These are phyloP conservation scores for Phytophthora uliginosa DNA, from an alignment of 352 stramenopile genomes.

Conservation along the genomic window DNA sequence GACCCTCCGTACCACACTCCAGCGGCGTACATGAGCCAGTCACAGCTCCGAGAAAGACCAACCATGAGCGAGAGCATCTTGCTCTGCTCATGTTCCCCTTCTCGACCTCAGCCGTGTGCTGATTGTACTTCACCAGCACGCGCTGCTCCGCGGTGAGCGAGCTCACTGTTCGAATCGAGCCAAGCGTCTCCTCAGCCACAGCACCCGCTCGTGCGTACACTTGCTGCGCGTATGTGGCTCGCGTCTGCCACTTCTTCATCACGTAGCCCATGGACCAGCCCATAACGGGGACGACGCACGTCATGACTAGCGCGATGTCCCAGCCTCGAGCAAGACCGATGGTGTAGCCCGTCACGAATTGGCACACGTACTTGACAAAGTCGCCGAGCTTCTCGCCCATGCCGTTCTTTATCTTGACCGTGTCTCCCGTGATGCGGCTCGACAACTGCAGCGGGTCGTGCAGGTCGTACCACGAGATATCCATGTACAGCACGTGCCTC, in stretches of 20 bases:
- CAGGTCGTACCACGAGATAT: constrained; percentile 31
- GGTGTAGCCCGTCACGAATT: constrained; percentile 26
- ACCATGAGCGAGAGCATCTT: background rate
- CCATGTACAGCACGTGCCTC: constrained; percentile 30
- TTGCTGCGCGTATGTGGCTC: constrained; percentile 14
- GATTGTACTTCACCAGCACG: background rate
- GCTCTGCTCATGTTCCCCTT: constrained; percentile 22
- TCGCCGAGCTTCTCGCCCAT: constrained; percentile 27
- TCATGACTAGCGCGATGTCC: background rate
- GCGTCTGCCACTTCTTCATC: constrained; percentile 7
- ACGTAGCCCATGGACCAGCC: constrained; percentile 13
- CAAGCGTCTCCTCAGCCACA: background rate
- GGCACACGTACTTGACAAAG: constrained; percentile 13
- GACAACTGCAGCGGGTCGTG: constrained; percentile 24
- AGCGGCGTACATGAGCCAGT: constrained; percentile 41
- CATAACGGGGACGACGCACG: constrained; percentile 14
- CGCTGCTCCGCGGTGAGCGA: background rate
- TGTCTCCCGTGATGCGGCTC: constrained; percentile 23
- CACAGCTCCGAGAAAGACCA: constrained; percentile 20
- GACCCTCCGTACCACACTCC: constrained; percentile 46
- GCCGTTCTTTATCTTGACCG: constrained; percentile 31
- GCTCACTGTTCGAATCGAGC: background rate
- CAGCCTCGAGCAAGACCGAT: constrained; percentile 12
- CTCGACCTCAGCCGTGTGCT: background rate
- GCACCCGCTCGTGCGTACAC: constrained; percentile 12